Evolutionary conservation across 257 asterid genomes (phyloP), one percentile per base, ranked within the genome.

Genomic region (Solanum phureja): DNA sequence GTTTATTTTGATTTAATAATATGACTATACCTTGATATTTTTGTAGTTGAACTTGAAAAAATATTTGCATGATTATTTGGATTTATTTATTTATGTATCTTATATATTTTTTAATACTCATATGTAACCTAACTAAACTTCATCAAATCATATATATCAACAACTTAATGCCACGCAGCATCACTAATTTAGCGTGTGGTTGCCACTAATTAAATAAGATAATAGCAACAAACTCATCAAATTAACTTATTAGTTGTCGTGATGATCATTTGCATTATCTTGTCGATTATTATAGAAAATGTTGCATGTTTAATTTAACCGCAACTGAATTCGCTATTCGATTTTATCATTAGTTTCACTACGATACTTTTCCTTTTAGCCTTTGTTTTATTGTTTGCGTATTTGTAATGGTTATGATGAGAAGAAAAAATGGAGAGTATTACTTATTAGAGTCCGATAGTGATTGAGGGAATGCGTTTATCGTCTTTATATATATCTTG

Each of bases 141-240:
- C 58, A 49, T 49, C 42, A 49, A 82, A 82, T 82, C 38, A 42
- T 33, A 42, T 37, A 11, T 23, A 23, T 21, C 44, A 49, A 0
- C 19, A 49, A 29, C 69, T 16, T 58, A 42, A 42, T 79, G 64
- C 37, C 84, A 79, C 24, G 84, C 18, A 82, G 4, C 58, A 46
- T 82, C 24, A 27, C 35, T 23, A 85, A 56, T 73, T 87, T 87
- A 79, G 66, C 87, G 87, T 85, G 90, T 85, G 87, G 56, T 52
- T 33, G 13, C 87, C 91, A 85, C 89, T 87, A 86, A 44, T 76
- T 52, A 23, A 46, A 60, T 11, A 24, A 77, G 62, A 79, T 79
- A 44, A 44, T 21, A 42, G 8, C 64, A 77, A 24, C 34, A 40
- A 87, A 27, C 42, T 38, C 87, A 76, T 68, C 85, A 87, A 75